Conservation (phyloP, 257 asterid species). For the Ilex asprella region DNA sequence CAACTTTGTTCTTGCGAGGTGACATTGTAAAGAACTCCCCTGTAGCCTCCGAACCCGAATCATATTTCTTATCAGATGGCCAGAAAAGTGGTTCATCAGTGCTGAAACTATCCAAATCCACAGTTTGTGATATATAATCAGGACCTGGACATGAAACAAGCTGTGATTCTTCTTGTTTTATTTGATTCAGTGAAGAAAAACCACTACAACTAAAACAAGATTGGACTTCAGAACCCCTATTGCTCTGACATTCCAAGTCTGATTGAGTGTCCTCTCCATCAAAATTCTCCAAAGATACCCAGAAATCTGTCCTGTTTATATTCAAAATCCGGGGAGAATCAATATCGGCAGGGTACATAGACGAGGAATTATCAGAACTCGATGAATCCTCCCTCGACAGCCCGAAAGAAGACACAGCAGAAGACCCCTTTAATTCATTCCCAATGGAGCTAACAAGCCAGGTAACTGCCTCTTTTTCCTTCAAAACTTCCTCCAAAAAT, state of each 20-base stretch:
- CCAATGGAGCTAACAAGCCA: constrained; percentile 4
- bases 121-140: background rate
- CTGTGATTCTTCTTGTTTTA: too few relatives aligned
- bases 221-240: background rate
- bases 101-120: background rate
- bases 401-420: background rate
- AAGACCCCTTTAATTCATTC: background rate
- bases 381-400: background rate
- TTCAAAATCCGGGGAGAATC: background rate
- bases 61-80: constrained; percentile 9
- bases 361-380: background rate
- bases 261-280: constrained; percentile 7
- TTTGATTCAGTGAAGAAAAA: background rate
- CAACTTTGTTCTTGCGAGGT: background rate
- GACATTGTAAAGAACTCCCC: constrained; percentile 11
- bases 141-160: background rate
- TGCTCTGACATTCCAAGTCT: constrained; percentile 9
- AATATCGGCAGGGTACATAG: background rate
- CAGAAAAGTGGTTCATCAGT: constrained; percentile 16
- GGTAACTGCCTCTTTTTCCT: background rate
- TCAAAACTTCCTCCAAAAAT: background rate
- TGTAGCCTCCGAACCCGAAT: constrained; percentile 1
- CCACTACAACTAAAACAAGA: background rate
- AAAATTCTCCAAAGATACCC: constrained; percentile 9
- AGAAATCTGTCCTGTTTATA: background rate